Evolutionary conservation across 2,329 filamentous ascomycete genomes (phyloP), one percentile per base, ranked within the genome.

Genomic region (Paracoccidioides lutzii): DNA sequence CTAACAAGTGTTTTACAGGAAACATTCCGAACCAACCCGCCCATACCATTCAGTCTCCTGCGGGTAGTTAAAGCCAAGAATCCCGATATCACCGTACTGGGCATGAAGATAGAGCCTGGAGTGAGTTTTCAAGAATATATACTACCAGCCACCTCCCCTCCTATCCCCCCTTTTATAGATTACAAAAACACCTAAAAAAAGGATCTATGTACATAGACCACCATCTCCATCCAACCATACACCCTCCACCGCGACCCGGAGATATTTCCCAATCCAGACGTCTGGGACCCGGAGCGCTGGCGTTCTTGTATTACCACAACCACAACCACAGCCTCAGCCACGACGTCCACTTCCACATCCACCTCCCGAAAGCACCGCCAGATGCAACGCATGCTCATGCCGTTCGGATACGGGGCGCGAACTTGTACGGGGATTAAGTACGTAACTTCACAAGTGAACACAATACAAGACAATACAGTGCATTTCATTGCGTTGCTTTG

Each of bases 331-430:
- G 22, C 22, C 22, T 22, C 22, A 22, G 22, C 22, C 22, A 22
- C 22, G 22, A 22, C 22, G 22, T 22, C 22, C 22, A 22, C 22
- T 22, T 22, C 22, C 22, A 22, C 22, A 22, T 22, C 22, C 76
- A 59, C 76, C 12, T 58, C 78, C 1, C 71, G 79, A 10, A 75
- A 71, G 1, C 67, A 74, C 42, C 78, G 70, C 55, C 78, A 78
- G 3, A 79, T 75, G 55, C 73, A 80, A 56, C 76, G 78, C 58
- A 78, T 78, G 62, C 73, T 75, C 64, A 73, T 73, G 7, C 75
- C 76, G 37, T 81, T 81, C 56, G 79, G 78, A 14, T 80, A 78
- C 66, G 78, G 78, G 2, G 71, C 78, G 48, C 71, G 79, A 3
- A 64, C 65, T 54, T 66, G 64, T 55, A 61, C 64, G 4, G 64